A percentile compares a stretch with the other conserved stretches of the same genome.
Evolutionary conservation across 192 early-diverging fungal genomes (phyloP).

Genomic region (Pilobolus umbonatus): DNA sequence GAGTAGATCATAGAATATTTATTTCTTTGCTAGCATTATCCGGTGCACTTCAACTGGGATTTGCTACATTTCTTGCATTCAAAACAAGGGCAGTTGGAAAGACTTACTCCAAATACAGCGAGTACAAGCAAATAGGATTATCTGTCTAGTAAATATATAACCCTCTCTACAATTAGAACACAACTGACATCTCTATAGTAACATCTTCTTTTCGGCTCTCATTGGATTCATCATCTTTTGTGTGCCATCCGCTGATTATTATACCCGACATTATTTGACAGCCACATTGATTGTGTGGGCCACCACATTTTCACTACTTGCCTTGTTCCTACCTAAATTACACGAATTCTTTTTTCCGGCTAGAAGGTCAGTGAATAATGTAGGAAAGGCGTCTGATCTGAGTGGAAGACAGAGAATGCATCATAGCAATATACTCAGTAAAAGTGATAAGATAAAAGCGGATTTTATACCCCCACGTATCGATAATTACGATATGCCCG

Average conservation of each 20-base stretch:
- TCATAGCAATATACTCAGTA: neutral
- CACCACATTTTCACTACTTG: slow-evolving; percentile 42
- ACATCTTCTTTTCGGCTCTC: slow-evolving; percentile 41
- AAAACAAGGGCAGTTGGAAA: slow-evolving; percentile 38
- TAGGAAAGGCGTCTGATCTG: slow-evolving; percentile 13
- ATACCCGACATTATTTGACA: slow-evolving; percentile 38
- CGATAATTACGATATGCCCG: neutral
- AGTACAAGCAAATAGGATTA: slow-evolving; percentile 45
- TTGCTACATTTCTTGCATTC: slow-evolving; percentile 42
- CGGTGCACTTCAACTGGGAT: slow-evolving; percentile 25
- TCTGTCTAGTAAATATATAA: slow-evolving; percentile 44
- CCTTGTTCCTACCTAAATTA: slow-evolving; percentile 44
- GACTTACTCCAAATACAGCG: slow-evolving; percentile 41
- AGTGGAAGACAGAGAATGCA: neutral
- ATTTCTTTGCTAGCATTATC: slow-evolving; percentile 22
- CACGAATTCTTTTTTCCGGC: slow-evolving; percentile 4
- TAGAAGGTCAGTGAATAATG: neutral
- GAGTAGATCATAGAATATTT: slow-evolving; percentile 10
- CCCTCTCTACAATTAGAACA: neutral
- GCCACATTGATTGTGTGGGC: slow-evolving; percentile 42
- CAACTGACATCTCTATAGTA: slow-evolving; percentile 20
- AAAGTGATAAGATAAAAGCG: too few species aligned
- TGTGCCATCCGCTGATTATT: slow-evolving; percentile 35
- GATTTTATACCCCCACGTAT: too few species aligned
- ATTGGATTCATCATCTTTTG: slow-evolving; percentile 40